Evolutionary conservation across 768 basidiomycete species (phyloP).

Genomic region (Rhizopogon vulgaris): DNA sequence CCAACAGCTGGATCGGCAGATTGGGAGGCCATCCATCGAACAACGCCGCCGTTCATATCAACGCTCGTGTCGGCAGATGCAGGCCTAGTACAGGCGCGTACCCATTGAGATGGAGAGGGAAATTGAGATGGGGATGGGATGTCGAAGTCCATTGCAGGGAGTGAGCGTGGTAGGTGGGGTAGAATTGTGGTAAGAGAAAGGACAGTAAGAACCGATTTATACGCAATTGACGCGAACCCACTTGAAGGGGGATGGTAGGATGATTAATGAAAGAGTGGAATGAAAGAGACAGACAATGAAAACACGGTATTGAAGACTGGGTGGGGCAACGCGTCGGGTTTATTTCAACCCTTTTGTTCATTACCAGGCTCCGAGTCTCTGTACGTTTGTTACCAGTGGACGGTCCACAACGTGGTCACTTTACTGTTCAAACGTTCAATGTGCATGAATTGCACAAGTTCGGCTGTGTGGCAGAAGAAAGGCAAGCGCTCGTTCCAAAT

Average conservation of each 20-base stretch:
- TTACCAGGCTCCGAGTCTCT: neutral
- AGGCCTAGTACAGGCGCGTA: neutral
- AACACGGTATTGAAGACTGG: neutral
- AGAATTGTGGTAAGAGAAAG: neutral
- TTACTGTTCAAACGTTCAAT: no score
- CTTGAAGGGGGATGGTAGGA: neutral
- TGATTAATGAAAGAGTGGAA: neutral
- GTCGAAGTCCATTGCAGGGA: neutral
- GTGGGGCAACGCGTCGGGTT: neutral
- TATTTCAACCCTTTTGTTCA: neutral
- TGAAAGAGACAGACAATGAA: neutral
- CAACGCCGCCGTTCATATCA: neutral
- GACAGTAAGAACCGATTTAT: neutral
- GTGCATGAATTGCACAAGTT: no score
- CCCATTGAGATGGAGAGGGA: neutral
- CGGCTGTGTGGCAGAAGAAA: no score
- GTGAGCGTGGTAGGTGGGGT: neutral
- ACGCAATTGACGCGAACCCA: neutral
- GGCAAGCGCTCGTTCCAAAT: no score
- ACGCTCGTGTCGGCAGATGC: neutral
- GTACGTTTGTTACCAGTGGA: neutral
- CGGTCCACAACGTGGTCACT: neutral
- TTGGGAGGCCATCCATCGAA: neutral
- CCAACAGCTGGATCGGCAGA: neutral
- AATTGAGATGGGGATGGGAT: neutral